Base-by-base conservation (phyloP, 345 rosid species). In the Moricandia moricandioides region DNA sequence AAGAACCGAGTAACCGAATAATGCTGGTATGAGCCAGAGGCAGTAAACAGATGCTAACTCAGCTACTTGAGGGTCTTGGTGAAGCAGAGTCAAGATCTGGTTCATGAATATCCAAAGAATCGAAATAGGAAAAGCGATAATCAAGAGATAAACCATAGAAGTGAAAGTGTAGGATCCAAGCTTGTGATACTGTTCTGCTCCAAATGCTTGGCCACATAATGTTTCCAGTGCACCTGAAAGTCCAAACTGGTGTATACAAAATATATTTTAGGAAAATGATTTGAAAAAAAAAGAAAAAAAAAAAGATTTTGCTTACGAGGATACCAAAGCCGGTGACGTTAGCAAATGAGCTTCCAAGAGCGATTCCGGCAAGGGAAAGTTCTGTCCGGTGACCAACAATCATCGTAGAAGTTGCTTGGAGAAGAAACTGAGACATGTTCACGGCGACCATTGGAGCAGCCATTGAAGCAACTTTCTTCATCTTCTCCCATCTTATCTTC, bases 201-300 rank as follows among this genome's bases (percentile, higher is more conserved):
- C 97, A 78, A 71, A 88, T 1, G 92, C 89, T 86, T 91, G 97
- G 4, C 97, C 96, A 64, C 89, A 82, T 65, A 94, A 71, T n/a
- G 97, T 94, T 75, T 93, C 97, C 70, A 89, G 47, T 58, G 92
- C 91, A 80, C 90, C 83, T 10, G 97, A 81, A 85, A 91, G 85
- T 29, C 97, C 96, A 70, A 70, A 75, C 83, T 80, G 6, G 67
- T 57, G 29, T 34, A 51, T 57, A 70, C 67, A 71, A 51, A 0
- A 33, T 33, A 33, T 33, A 33, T 33, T 33, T 33, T 33, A 33
- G 37, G 14, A 47, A 40, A 35, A 11, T 61, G 5, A 27, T 35
- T 24, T 7, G 7, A 10, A 35, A 34, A 8, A 16, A n/a, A 62
- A 8, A 47, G 24, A 1, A 21, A 11, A 2, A 26, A 49, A n/a